Base-by-base conservation (phyloP, 805 yeast genomes). In the Lipomyces starkeyi region DNA sequence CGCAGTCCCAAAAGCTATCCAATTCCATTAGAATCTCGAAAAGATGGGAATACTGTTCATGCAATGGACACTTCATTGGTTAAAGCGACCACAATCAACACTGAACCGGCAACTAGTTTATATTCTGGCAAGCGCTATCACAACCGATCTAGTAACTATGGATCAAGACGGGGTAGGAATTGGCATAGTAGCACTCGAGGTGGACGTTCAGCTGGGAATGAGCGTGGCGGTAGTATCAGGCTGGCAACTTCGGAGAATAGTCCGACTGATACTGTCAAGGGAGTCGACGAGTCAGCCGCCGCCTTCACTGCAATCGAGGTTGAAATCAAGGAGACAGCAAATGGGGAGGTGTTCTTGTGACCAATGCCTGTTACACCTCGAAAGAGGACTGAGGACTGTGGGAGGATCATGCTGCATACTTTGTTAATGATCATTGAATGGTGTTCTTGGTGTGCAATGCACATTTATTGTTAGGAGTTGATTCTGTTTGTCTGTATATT, bases 51-150 rank as follows among this genome's bases (percentile, higher is more conserved):
- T n/a, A n/a, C 49, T 5, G 25, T n/a, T 53, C 56, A 14, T 25
- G 34, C 34, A 11, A 13, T 29, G 17, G 56, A 53, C 8, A 20
- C 56, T 25, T 25, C 34, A 53, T 25, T 29, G 34, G 34, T 53
- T 22, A 53, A 53, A 29, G 34, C 56, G 14, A 53, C n/a, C n/a
- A 53, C 56, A 14, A 53, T 53, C 56, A 53, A 43, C 14, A 43
- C 34, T 53, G 56, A 53, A 14, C 56, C n/a, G 11, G 34, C 56
- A 17, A 2, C 27, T n/a, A 53, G n/a, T 25, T 14, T 22, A 29
- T 53, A 25, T 53, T 53, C 56, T 53, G 56, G 56, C 34, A 53
- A 53, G 56, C n/a, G 34, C n/a, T 29, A 25, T 25, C 34, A 53
- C 27, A 53, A 53, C 27, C n/a, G 56, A 53, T 53, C 56, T 25